Base-by-base conservation (phyloP, 23 red algal genomes). In the Agarophyton chilense region DNA sequence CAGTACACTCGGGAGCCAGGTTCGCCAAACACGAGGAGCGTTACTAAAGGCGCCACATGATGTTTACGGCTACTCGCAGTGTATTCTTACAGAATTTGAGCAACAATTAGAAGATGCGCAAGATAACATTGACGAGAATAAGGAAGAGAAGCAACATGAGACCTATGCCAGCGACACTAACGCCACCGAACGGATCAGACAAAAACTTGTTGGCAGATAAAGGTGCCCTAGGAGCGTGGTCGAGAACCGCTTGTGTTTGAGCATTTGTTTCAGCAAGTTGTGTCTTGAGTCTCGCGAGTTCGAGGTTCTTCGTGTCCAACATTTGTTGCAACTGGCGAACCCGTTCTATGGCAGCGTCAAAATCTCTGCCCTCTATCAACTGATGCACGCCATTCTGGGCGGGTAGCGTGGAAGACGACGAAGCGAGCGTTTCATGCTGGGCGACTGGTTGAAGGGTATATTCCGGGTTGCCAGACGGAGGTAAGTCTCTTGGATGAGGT, bases 211-310 rank as follows among this genome's bases (percentile, higher is more conserved):
- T 70, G 26, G 78, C 79, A 34, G 58, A 58, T 3, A 92, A 9
- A 24, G 89, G 89, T 1, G 78, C 52, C 65, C 52, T 84, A 2
- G 89, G 89, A 19, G 89, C 89, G 34, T 92, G 62, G 0, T 84
- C 66, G 38, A 92, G 61, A 0, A 92, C 79, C 1, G 55, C 42
- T 21, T 82, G 75, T 22, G 78, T 84, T 65, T 82, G 75, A 13
- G 89, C 89, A 12, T 65, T 63, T 46, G 76, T 92, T 40, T 92
- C 89, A 29, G 78, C 89, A 47, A 92, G 52, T 49, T 82, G 75
- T 24, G 79, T 83, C 38, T 77, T 65, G 19, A 92, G 60, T 63
- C 89, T 55, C 33, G 89, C 78, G 40, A 84, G 42, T 25, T 83
- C 61, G 10, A 76, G 58, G 52, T 82, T 76, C 49, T 82, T 84